Evolutionary conservation across 176 grass and related monocot genomes (phyloP).

Genomic region (Zoysia pacifica): DNA sequence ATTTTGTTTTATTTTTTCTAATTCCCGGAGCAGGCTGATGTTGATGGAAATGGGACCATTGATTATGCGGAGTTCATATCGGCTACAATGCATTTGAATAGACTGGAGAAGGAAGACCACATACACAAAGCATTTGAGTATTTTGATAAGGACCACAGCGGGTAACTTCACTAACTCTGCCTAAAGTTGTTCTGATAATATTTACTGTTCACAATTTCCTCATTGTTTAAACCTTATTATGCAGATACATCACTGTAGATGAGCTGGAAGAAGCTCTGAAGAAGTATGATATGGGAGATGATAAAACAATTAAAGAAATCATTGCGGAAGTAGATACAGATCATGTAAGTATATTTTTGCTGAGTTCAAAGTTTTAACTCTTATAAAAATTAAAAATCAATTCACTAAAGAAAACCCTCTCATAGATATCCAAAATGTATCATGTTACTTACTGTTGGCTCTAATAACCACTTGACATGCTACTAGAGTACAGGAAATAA

Average conservation of each 20-base stretch:
- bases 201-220: conserved; percentile 26
- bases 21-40: conserved; percentile 77
- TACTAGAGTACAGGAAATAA: neutral
- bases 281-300: conserved; percentile 98
- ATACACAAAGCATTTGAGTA: conserved; percentile 97
- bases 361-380: neutral
- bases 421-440: neutral
- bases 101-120: conserved; percentile 93
- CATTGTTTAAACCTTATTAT: conserved; percentile 37
- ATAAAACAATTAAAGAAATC: conserved; percentile 98
- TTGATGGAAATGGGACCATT: conserved; percentile 98
- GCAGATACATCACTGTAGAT: conserved; percentile 94
- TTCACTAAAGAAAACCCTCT: neutral
- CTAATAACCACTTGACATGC: neutral
- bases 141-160: conserved; percentile 97
- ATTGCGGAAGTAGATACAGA: conserved; percentile 96
- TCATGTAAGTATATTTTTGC: conserved; percentile 58
- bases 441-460: conserved; percentile 31
- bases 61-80: conserved; percentile 96
- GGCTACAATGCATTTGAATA: conserved; percentile 99
- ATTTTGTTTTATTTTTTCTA: conserved; percentile 10
- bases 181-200: neutral
- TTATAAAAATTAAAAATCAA: conserved; percentile 6
- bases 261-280: conserved; percentile 95
- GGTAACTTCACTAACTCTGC: conserved; percentile 55